Conservation (phyloP, 768 basidiomycete genomes). For the Chalciporus sphaerocephalus region DNA sequence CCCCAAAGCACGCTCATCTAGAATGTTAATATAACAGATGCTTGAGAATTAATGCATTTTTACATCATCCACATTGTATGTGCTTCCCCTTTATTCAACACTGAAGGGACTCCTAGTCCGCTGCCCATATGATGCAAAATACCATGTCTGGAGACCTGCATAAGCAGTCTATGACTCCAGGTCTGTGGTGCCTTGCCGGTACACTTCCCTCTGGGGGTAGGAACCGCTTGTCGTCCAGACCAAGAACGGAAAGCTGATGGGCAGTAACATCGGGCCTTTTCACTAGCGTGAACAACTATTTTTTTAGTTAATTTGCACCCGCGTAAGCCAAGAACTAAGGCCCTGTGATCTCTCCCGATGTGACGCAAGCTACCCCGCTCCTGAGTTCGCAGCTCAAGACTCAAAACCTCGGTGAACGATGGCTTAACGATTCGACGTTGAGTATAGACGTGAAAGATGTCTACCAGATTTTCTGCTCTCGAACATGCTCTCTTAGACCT, state of each 20-base stretch:
- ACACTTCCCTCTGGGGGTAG: slow-evolving; percentile 35
- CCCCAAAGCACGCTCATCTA: slow-evolving; percentile 11
- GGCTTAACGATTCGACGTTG: neutral
- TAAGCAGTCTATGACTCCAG: slow-evolving; percentile 38
- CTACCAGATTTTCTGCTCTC: neutral
- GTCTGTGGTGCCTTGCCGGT: slow-evolving; percentile 39
- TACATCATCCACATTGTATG: neutral
- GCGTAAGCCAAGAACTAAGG: too few species aligned
- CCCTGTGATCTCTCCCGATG: too few species aligned
- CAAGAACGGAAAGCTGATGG: slow-evolving; percentile 65
- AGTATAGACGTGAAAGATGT: neutral
- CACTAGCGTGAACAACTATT: neutral
- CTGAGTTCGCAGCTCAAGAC: too few species aligned
- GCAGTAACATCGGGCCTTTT: slow-evolving; percentile 1
- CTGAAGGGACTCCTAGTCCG: neutral
- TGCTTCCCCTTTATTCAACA: neutral
- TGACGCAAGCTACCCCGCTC: too few species aligned
- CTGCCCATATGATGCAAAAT: slow-evolving; percentile 40
- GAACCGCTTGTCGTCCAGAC: slow-evolving; percentile 40
- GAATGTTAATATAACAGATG: slow-evolving; percentile 12
- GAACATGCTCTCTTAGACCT: too few species aligned
- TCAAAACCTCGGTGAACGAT: neutral
- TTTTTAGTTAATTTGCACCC: neutral
- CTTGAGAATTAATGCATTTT: slow-evolving; percentile 5
- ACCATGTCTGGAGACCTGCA: slow-evolving; percentile 34